Evolutionary conservation across 2,329 filamentous ascomycete genomes (phyloP).

Genomic region (Leptographium radiaticola): DNA sequence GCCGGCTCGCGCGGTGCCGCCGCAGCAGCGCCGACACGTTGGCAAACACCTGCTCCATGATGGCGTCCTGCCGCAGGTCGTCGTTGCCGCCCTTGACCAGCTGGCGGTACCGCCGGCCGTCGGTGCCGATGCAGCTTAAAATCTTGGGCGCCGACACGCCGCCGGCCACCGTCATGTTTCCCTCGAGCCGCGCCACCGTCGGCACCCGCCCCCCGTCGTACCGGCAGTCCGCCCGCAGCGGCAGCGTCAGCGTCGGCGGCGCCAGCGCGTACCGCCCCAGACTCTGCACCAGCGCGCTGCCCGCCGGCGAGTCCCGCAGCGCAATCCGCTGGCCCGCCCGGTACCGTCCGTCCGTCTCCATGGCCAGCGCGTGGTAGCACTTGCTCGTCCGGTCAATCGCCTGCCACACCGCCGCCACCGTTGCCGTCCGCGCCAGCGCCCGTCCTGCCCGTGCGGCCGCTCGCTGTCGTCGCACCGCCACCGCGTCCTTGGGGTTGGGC

Average conservation of each 20-base stretch:
- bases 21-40: conserved; percentile 85
- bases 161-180: conserved; percentile 71
- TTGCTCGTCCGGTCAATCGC: conserved; percentile 63
- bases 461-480: conserved; percentile 57
- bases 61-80: conserved; percentile 91
- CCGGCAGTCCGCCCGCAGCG: conserved; percentile 57
- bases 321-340: conserved; percentile 52
- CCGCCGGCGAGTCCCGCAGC: conserved; percentile 44
- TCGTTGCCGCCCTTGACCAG: conserved; percentile 93
- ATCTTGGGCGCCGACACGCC: conserved; percentile 92
- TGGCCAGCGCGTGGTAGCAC: conserved; percentile 49
- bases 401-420: conserved; percentile 47
- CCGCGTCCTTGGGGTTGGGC: conserved; percentile 57
- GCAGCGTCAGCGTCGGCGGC: conserved; percentile 78
- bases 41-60: conserved; percentile 98
- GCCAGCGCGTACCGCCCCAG: conserved; percentile 59
- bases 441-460: conserved; percentile 60
- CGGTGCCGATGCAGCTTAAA: conserved; percentile 64
- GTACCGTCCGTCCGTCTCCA: conserved; percentile 51
- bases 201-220: conserved; percentile 57
- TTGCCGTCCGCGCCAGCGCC: conserved; percentile 39
- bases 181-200: conserved; percentile 56
- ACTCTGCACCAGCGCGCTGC: conserved; percentile 47
- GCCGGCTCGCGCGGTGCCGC: conserved; percentile 73
- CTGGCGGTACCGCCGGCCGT: conserved; percentile 75